Evolutionary conservation across 371 early-diverging fungal genomes (phyloP).

Genomic region (Mortierella sp.): DNA sequence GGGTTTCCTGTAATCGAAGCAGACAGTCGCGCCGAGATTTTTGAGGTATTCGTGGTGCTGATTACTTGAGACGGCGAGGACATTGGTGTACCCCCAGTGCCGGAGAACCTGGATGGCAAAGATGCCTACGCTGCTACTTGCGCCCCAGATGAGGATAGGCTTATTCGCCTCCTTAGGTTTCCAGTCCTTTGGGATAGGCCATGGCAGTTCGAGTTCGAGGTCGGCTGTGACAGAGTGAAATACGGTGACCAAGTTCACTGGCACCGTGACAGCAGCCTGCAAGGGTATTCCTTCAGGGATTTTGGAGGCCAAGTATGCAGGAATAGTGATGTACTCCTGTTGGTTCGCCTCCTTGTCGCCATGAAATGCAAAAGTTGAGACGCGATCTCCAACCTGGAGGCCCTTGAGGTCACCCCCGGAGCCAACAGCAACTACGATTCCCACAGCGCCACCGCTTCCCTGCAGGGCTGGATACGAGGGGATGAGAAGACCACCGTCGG

Average conservation of each 20-base stretch:
- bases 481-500: slow-evolving; percentile 30
- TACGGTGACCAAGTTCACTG: slow-evolving; percentile 32
- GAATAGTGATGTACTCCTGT: slow-evolving; percentile 30
- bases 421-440: slow-evolving; percentile 26
- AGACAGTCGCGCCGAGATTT: slow-evolving; percentile 25
- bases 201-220: slow-evolving; percentile 30
- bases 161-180: slow-evolving; percentile 19
- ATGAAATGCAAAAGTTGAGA: slow-evolving; percentile 29
- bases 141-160: slow-evolving; percentile 31
- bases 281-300: slow-evolving; percentile 23
- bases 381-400: slow-evolving; percentile 27
- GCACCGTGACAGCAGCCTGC: slow-evolving; percentile 34
- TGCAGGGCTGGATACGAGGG: slow-evolving; percentile 23
- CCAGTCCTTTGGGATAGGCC: slow-evolving; percentile 34
- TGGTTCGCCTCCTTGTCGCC: slow-evolving; percentile 30
- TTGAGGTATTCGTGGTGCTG: slow-evolving; percentile 28
- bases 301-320: slow-evolving; percentile 32
- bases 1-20: slow-evolving; percentile 32
- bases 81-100: slow-evolving; percentile 30
- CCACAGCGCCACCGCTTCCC: slow-evolving; percentile 26
- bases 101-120: slow-evolving; percentile 34
- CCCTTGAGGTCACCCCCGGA: slow-evolving; percentile 28
- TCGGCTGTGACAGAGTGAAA: slow-evolving; percentile 32
- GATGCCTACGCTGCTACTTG: slow-evolving; percentile 33
- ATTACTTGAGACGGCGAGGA: slow-evolving; percentile 26